Percentiles rank a stretch among this genome's conserved stretches.
phyloP scores from a whole-genome alignment of 495 filamentous ascomycete species.

The Aspergillus funiculosus region DNA sequence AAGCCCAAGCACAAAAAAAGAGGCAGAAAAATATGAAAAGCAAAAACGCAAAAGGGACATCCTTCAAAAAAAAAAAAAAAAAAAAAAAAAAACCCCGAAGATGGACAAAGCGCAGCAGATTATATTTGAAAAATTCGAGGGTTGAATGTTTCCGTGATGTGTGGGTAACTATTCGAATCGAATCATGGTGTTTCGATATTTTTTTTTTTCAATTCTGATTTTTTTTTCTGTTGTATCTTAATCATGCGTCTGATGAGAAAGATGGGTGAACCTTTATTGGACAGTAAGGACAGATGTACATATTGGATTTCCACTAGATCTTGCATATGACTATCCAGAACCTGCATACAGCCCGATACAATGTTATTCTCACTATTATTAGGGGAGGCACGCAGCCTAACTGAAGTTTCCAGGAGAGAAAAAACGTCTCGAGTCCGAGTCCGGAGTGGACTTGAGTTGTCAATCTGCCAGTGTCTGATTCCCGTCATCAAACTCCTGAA shows the following conservation, averaged over 20 bases:
- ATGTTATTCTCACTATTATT: neutral
- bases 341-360: neutral
- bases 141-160: slow-evolving; percentile 3
- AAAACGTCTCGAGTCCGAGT: too few species aligned
- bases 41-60: slow-evolving; percentile 1
- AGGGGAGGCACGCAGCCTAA: too few species aligned
- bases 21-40: slow-evolving; percentile 2
- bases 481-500: slow-evolving; percentile 5
- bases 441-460: too few species aligned
- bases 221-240: neutral
- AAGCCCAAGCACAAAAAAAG: neutral
- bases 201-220: neutral
- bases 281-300: too few species aligned
- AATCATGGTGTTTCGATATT: neutral
- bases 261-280: too few species aligned
- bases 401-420: too few species aligned
- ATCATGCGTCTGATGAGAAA: neutral
- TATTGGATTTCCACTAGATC: neutral
- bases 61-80: neutral
- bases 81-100: neutral
- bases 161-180: slow-evolving; percentile 7
- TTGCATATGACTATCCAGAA: neutral
- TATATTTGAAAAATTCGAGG: slow-evolving; percentile 3
- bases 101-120: neutral
- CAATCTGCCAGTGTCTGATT: too few species aligned